Evolutionary conservation across 176 grass and related monocot species (phyloP), one percentile per base, ranked within the genome.

Genomic region (Cymbopogon citratus): DNA sequence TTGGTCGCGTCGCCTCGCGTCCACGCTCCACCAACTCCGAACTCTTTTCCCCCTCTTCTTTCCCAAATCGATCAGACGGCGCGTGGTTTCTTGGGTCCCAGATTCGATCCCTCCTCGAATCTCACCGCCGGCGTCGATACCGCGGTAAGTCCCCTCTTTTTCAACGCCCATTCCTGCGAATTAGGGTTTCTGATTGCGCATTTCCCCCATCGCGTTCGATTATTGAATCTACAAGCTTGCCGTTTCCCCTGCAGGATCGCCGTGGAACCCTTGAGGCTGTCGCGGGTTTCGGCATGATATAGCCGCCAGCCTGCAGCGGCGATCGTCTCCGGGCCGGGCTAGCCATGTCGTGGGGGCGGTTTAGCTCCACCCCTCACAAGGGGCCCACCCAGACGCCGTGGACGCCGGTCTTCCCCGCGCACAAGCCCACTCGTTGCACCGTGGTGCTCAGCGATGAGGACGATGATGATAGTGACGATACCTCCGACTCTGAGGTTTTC

Each of bases 381-480:
- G 12, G 56, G 8, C 3, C 45, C 8, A 4, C 18, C 2, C 3
- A 7, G 18, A 33, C 18, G n/a, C 41, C 0, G 59, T 9, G 44
- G 34, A 3, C 4, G 25, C 56, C 71, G 26, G 28, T 36, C 57
- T 72, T 15, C 43, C 69, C 87, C 64, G 19, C 77, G 64, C 13
- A 4, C 4, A 81, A 85, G 63, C 41, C 87, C 9, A 31, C n/a
- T 9, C 41, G 52, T 12, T 25, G 24, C 43, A 6, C 18, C 49
- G 83, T 89, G 43, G 83, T 89, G 15, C 44, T 89, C 2, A 44
- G 81, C 44, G 87, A 89, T 21, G 87, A 66, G 66, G 87, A 85
- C 2, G 66, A 71, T 6, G 77, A 54, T 9, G 78, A 43, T 6
- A 19, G 10, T 1, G 67, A 35, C 6, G 45, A 13, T 3, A 14